Evolutionary conservation across 345 rosid genomes (phyloP), one percentile per base, ranked within the genome.

Genomic region (Mercurialis annua): DNA sequence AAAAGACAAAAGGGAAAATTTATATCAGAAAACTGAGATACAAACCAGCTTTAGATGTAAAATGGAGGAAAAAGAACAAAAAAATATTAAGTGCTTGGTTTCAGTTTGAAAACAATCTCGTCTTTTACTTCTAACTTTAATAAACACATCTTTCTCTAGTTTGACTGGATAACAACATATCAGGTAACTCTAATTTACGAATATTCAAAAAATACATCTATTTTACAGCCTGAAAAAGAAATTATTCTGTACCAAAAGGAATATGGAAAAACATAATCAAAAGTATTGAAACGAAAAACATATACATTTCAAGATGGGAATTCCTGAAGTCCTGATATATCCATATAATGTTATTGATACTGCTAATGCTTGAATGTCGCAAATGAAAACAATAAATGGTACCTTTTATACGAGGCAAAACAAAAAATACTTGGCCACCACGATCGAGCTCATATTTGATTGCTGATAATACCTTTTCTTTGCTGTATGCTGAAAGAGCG

Each of bases 361-460:
- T 24, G 21, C 10, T 20, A 18, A 49, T 21, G 4, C 27, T 31
- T 11, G 8, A 24, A 4, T 1, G 10, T 38, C 38, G 24, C 24
- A 24, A 11, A 9, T 64, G 18, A 34, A 17, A 33, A 59, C 14
- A 36, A 46, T 10, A 58, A 3, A 24, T 11, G 36, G 24, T 78
- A 93, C 98, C 98, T 82, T 86, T 90, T 76, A 93, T 93, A 49
- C 92, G 93, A 66, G 98, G 98, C 82, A 90, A 81, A 71, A 90
- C 98, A 74, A 87, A 90, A 71, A 93, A 93, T 67, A 93, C 92
- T 82, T 93, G 98, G 62, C 98, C 98, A 80, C 73, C 85, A 68
- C 94, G 96, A 57, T 81, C 87, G 78, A 93, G 77, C 85, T 93
- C 94, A 73, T 86, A 76, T 77, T 85, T 77, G 70, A 90, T 87